phyloP scores from a whole-genome alignment of 306 rosid genomes.

The Cicer pinnatifidum region DNA sequence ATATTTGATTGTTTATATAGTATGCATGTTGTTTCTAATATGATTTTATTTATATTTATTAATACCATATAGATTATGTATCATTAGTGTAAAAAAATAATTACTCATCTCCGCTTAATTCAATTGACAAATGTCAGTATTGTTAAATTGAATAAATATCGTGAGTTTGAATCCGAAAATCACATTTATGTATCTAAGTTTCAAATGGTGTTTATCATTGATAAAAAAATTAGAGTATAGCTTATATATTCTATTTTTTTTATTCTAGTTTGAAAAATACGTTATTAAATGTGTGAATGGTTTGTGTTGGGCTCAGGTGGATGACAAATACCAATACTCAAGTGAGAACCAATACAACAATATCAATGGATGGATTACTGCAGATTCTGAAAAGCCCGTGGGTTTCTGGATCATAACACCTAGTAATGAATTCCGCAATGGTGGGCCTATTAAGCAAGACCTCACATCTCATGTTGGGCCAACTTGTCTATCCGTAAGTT shows the following conservation, averaged over 20 bases:
- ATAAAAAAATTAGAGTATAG: too few species aligned
- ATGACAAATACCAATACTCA: conserved; percentile 90
- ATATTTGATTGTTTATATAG: not conserved
- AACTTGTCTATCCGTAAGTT: conserved; percentile 65
- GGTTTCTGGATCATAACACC: conserved; percentile 94
- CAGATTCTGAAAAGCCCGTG: conserved; percentile 45
- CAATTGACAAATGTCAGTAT: too few species aligned
- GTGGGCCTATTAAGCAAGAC: conserved; percentile 82
- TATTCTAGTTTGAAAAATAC: too few species aligned
- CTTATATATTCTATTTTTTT: too few species aligned
- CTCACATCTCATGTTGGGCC: conserved; percentile 94
- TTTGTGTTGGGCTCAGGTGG: conserved; percentile 59
- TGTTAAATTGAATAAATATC: too few species aligned
- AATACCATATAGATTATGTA: too few species aligned
- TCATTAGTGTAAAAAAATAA: too few species aligned
- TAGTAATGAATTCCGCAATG: conserved; percentile 67
- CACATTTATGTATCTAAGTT: too few species aligned
- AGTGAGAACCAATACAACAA: conserved; percentile 52
- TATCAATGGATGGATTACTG: conserved; percentile 74
- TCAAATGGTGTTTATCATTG: too few species aligned
- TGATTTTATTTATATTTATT: not conserved
- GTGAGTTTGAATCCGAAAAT: too few species aligned
- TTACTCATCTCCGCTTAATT: too few species aligned
- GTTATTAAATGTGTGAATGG: not conserved
- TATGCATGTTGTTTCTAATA: not conserved